Base-by-base conservation (phyloP, 305 asterid genomes). In the Caryopteris hybrid region DNA sequence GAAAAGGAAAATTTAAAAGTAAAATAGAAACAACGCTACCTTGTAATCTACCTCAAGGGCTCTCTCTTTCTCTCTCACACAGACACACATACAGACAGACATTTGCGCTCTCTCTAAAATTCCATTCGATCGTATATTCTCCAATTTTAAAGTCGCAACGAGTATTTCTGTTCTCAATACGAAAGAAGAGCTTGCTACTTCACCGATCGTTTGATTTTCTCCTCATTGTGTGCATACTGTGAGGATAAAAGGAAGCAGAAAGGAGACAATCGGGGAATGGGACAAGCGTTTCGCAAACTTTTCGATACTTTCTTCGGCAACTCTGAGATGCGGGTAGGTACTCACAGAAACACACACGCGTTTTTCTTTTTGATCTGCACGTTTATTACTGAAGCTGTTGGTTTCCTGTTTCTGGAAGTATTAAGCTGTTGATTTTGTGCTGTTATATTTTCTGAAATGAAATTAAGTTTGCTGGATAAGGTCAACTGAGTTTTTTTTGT, bases 271-370 rank as follows among this genome's bases (percentile, higher is more conserved):
- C 27, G 72, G 53, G 67, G 46, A 64, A 92, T 92, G 98, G 98
- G 98, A 20, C 97, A 88, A 81, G 86, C 96, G 64, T 90, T 92
- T 72, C 93, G 97, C 78, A 92, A 92, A 73, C 98, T 92, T 79
- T 92, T 92, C 79, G 97, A 92, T 79, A 62, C 90, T 53, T 88
- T 90, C 87, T 92, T 92, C 81, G 97, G 94, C 72, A 88, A 90
- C 87, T 80, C 89, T 38, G 97, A 88, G 93, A 88, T 90, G 97
- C 84, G 96, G 76, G 98, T 92, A 80, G 43, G 71, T 25, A 10
- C 69, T 59, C 33, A 21, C 58, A 10, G 8, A 45, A 57, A 59
- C 67, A n/a, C 68, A 60, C 72, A 14, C 45, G 20, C 67, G 13
- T 14, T 50, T 52, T 14, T 54, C 25, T 20, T 18, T 57, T 22